Evolutionary conservation across 1,284 basidiomycete genomes (phyloP).

Genomic region (Cryptococcus floricola): DNA sequence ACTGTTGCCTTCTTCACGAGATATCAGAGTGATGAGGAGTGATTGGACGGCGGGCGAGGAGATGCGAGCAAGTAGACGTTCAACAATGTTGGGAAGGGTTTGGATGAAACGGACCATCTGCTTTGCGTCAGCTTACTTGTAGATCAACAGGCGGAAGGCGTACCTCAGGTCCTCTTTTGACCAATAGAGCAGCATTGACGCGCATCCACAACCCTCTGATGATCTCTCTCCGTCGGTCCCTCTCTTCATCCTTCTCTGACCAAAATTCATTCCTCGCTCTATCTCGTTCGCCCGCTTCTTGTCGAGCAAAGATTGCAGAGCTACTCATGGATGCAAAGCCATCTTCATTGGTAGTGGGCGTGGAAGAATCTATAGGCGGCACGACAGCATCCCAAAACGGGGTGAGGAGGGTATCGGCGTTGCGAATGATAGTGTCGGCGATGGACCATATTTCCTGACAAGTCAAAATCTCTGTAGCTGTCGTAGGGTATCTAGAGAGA

Average conservation of each 20-base stretch:
- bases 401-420: conserved; percentile 58
- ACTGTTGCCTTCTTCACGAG: conserved; percentile 75
- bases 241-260: conserved; percentile 42
- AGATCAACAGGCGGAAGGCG: conserved; percentile 29
- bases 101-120: conserved; percentile 92
- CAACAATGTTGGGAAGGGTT: conserved; percentile 74
- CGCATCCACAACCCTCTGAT: conserved; percentile 63
- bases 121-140: background rate
- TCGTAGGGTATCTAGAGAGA: conserved; percentile 74
- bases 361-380: conserved; percentile 26
- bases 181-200: conserved; percentile 80
- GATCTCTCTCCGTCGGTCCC: conserved; percentile 51
- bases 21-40: conserved; percentile 84
- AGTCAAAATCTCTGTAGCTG: conserved; percentile 92
- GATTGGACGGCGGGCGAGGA: conserved; percentile 90
- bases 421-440: conserved; percentile 78
- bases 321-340: conserved; percentile 1
- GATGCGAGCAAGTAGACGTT: conserved; percentile 78
- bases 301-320: conserved; percentile 9
- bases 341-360: conserved; percentile 7
- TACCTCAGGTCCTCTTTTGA: conserved; percentile 85
- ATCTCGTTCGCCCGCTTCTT: conserved; percentile 43
- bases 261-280: conserved; percentile 34
- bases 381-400: conserved; percentile 94
- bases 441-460: conserved; percentile 87